Conservation (phyloP, 2,329 filamentous ascomycete species). For the Zasmidium cellare region DNA sequence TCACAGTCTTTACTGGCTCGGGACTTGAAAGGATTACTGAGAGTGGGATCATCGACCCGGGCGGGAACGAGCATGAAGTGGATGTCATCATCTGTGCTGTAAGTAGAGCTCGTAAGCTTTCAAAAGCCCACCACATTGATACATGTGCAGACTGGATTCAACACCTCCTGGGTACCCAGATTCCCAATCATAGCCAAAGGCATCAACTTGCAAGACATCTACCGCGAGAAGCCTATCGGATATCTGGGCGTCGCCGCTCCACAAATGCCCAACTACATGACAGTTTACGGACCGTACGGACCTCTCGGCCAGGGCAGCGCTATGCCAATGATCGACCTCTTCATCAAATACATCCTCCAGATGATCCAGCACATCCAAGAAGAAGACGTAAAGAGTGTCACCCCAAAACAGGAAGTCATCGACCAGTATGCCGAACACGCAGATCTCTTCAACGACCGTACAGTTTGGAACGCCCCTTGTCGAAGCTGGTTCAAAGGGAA, state of each 20-base stretch:
- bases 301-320: conserved; percentile 40
- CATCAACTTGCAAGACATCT: conserved; percentile 23
- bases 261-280: conserved; percentile 24
- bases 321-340: conserved; percentile 7
- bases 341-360: conserved; percentile 2
- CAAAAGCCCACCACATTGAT: too few relatives aligned
- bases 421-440: conserved; percentile 33
- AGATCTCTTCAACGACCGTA: conserved; percentile 17
- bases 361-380: conserved; percentile 5
- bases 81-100: conserved; percentile 36
- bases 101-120: too few relatives aligned
- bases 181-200: conserved; percentile 36
- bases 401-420: conserved; percentile 23
- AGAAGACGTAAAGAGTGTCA: conserved; percentile 2
- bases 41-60: conserved; percentile 26
- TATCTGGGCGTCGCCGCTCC: conserved; percentile 1
- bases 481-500: not conserved
- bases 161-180: conserved; percentile 31
- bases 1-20: conserved; percentile 31
- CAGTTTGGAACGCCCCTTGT: not conserved
- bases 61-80: conserved; percentile 27
- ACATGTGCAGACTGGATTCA: conserved; percentile 32
- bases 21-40: conserved; percentile 24
- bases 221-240: conserved; percentile 29
- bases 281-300: conserved; percentile 31